Conservation (phyloP, 257 asterid species). For the Penstemon barbatus region DNA sequence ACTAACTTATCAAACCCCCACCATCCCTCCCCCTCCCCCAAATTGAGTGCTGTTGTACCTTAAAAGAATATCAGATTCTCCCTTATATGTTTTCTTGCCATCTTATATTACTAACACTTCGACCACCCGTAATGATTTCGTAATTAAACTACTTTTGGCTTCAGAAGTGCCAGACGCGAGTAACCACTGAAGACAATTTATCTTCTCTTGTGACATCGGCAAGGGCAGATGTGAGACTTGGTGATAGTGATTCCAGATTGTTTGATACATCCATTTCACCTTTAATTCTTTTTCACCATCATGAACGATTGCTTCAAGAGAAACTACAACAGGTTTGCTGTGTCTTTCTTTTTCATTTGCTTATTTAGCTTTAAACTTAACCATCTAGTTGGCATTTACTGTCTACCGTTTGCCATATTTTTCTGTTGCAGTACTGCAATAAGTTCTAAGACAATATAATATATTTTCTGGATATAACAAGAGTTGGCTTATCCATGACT, state of each 20-base stretch:
- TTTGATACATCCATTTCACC: slow-evolving; percentile 64
- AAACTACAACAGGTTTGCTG: slow-evolving; percentile 51
- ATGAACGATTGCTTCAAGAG: slow-evolving; percentile 69
- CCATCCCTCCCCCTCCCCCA: neutral
- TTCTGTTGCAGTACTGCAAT: neutral
- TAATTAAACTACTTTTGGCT: slow-evolving; percentile 27
- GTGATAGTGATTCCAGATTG: slow-evolving; percentile 35
- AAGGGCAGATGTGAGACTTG: slow-evolving; percentile 51
- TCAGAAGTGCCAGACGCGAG: slow-evolving; percentile 56
- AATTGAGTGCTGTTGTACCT: slow-evolving; percentile 14
- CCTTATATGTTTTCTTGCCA: slow-evolving; percentile 2
- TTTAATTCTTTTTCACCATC: slow-evolving; percentile 60
- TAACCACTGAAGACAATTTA: slow-evolving; percentile 38
- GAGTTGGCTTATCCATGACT: slow-evolving; percentile 10
- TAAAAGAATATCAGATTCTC: neutral
- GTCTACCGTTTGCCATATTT: neutral
- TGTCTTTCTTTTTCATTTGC: slow-evolving; percentile 4
- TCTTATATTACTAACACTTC: neutral
- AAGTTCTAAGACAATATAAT: slow-evolving; percentile 13
- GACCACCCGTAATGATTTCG: slow-evolving; percentile 15
- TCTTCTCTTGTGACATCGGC: slow-evolving; percentile 37
- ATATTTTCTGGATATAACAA: neutral
- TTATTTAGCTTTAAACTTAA: slow-evolving; percentile 24
- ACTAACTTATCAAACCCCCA: neutral
- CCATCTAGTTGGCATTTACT: slow-evolving; percentile 7